phyloP scores from a whole-genome alignment of 208 protist species.

The Acanthamoeba healyi region DNA sequence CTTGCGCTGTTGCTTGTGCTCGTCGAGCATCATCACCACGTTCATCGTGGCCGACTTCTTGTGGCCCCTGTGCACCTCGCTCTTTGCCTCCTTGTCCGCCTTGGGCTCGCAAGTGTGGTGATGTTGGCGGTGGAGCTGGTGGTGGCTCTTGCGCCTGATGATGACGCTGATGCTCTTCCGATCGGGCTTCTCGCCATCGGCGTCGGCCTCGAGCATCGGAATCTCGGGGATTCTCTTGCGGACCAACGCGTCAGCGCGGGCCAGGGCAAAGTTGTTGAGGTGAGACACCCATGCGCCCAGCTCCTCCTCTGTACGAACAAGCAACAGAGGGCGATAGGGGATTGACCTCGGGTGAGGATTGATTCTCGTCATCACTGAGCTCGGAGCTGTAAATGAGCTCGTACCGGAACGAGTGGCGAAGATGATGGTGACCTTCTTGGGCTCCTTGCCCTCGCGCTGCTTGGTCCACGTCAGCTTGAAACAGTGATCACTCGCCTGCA shows the following conservation, averaged over 20 bases:
- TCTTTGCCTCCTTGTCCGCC: constrained; percentile 39
- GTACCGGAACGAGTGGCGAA: neutral
- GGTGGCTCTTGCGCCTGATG: neutral
- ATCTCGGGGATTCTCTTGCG: neutral
- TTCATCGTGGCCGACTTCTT: constrained; percentile 8
- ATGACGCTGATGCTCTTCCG: neutral
- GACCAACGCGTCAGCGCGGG: neutral
- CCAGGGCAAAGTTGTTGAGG: constrained; percentile 37
- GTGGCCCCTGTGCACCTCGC: neutral
- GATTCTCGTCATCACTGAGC: neutral
- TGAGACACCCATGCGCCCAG: constrained; percentile 25
- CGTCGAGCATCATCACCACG: neutral
- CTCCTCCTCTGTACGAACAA: constrained; percentile 15
- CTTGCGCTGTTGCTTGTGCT: neutral
- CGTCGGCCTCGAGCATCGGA: neutral
- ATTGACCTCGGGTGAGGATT: too few relatives aligned
- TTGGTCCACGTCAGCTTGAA: constrained; percentile 24
- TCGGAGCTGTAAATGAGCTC: neutral
- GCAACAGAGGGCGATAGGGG: too few relatives aligned
- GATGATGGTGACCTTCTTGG: neutral
- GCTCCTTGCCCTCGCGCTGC: neutral
- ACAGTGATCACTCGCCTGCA: neutral
- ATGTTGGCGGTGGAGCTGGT: neutral
- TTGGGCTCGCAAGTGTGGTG: too few relatives aligned
- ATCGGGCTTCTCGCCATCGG: neutral